Base-by-base conservation (phyloP, 2,329 filamentous ascomycete species). In the Diaporthe vaccinii region DNA sequence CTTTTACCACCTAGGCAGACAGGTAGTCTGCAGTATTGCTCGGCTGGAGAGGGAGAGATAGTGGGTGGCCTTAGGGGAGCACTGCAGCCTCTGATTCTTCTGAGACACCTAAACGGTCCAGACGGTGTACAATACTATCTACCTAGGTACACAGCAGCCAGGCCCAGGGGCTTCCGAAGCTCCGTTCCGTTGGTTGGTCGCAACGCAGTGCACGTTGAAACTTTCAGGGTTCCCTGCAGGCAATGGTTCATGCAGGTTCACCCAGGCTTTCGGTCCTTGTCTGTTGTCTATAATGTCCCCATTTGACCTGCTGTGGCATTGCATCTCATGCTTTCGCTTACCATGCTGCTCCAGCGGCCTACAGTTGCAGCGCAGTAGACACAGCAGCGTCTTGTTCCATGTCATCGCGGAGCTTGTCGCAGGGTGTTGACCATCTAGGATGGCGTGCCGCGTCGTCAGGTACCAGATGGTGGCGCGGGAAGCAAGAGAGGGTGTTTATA, bases 291-390 rank as follows among this genome's bases (percentile, higher is more conserved):
- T 22, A 34, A n/a, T 20, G 17, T 58, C 31, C 49, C 49, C 49
- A 25, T n/a, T 12, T 51, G 49, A 51, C 49, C 44, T 49, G 8
- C 44, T 49, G 44, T 49, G 39, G 62, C 25, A 67, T 51, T 49
- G 44, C 62, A 51, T 67, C 62, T 39, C 62, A 53, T 68, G 34
- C 46, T 68, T 68, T 68, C 46, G 46, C 44, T 36, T 68, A n/a
- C 28, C 28, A 25, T 34, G 61, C 9, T 17, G 39, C 25, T 14
- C 20, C n/a, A 20, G 61, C 41, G 12, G 61, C 9, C 39, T 31
- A 28, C 15, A 49, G n/a, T 49, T 34, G n/a, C 36, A 46, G 39
- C 55, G 36, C 31, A 58, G 36, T 14, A 39, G 36, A 39, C 36
- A 39, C 36, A 39, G 36, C 36, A 39, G 36, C 36, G 36, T 39